Evolutionary conservation across 2,329 filamentous ascomycete genomes (phyloP), one percentile per base, ranked within the genome.

Genomic region (Rutstroemia sp.): DNA sequence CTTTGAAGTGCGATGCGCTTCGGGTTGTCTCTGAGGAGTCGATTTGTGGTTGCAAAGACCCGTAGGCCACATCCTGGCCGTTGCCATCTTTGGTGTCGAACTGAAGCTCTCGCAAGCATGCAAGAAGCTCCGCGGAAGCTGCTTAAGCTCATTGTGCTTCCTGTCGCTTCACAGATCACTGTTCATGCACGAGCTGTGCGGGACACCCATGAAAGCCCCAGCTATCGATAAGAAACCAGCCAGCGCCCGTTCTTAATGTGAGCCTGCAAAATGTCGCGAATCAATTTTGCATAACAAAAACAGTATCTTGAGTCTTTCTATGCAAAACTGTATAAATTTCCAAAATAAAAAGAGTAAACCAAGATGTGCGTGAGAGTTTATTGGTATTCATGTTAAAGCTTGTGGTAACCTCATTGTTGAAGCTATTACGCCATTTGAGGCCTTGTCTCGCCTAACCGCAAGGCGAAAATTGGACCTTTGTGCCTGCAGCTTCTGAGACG

Each of bases 1-100:
- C 49, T 61, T 25, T 63, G 60, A 16, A 61, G 52, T 9, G 58
- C 51, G 16, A 57, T 60, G 45, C 54, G 47, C 30, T 59, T 65
- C 23, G 48, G 25, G 40, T 57, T 59, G 58, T 68, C 64, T 62
- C 58, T 64, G 30, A 48, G 47, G 19, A 52, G 42, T 56, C 52
- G 61, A 48, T 51, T 64, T 16, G 65, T 63, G 53, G 57, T 68
- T 30, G 68, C 65, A 50, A 69, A 67, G 40, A 68, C 61, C n/a
- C 65, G 62, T 12, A 66, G 52, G 9, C 64, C 59, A 25, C 63
- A 44, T 27, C 60, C 42, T 9, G 59, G 51, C 54, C 58, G 52
- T 25, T 30, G 56, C 61, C 66, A 66, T 67, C 44, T 57, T 57
- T 60, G 60, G 8, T 59, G 56, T 47, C 51, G 51, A 16, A 47